Percentiles rank a stretch among this genome's conserved stretches.
Evolutionary conservation across 2,329 filamentous ascomycete genomes (phyloP).

Genomic region (Tolypocladium endophyticum): DNA sequence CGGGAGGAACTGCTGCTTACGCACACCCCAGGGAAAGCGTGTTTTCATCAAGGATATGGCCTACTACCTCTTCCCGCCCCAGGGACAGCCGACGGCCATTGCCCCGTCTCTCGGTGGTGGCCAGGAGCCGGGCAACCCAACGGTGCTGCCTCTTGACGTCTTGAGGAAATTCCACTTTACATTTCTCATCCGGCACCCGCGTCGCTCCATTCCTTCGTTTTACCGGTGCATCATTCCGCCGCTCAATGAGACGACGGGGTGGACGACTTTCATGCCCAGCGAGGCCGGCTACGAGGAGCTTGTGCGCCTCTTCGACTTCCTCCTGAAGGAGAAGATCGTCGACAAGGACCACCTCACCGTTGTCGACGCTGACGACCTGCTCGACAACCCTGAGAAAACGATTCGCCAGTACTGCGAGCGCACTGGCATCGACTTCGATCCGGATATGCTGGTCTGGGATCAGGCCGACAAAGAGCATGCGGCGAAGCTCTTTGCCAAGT

Average conservation of each 20-base stretch:
- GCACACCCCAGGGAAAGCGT: constrained; percentile 61
- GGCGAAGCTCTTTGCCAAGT: constrained; percentile 78
- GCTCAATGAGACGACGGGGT: constrained; percentile 70
- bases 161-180: constrained; percentile 83
- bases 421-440: constrained; percentile 65
- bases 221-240: constrained; percentile 91
- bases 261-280: constrained; percentile 72
- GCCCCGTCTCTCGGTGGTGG: constrained; percentile 69
- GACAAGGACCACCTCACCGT: constrained; percentile 70
- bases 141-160: constrained; percentile 64
- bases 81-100: constrained; percentile 55
- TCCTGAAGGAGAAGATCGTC: constrained; percentile 58
- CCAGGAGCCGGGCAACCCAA: constrained; percentile 65
- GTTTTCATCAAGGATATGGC: constrained; percentile 98
- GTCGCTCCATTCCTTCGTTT: constrained; percentile 82
- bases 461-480: constrained; percentile 65
- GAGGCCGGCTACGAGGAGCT: constrained; percentile 91
- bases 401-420: constrained; percentile 73
- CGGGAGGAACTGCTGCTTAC: constrained; percentile 5
- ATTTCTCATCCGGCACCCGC: constrained; percentile 94
- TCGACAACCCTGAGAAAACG: constrained; percentile 70
- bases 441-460: constrained; percentile 77
- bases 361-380: constrained; percentile 85
- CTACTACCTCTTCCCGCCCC: constrained; percentile 77
- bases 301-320: constrained; percentile 76